A percentile compares a stretch with the other conserved stretches of the same genome.
Conservation (phyloP, 352 stramenopile species). For the Globisporangium viniferum region DNA sequence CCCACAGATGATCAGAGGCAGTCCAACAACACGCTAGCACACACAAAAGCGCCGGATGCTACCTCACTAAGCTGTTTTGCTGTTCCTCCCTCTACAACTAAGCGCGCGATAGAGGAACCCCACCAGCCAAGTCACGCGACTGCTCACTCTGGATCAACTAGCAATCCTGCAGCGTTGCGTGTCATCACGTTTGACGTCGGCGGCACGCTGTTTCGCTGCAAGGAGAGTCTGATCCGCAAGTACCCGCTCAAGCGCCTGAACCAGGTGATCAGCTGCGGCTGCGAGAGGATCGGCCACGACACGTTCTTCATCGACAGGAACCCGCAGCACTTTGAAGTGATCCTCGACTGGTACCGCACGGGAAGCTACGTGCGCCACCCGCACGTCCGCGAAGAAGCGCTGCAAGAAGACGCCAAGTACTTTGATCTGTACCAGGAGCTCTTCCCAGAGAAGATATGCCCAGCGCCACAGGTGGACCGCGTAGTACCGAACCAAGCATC, state of each 20-base stretch:
- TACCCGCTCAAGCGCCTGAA: slow-evolving; percentile 57
- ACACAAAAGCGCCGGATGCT: no score
- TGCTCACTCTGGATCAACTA: not conserved
- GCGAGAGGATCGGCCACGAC: slow-evolving; percentile 36
- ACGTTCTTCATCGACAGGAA: slow-evolving; percentile 77
- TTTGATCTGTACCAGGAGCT: slow-evolving; percentile 67
- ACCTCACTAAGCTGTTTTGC: no score
- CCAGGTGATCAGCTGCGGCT: slow-evolving; percentile 58
- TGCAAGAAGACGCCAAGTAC: slow-evolving; percentile 61
- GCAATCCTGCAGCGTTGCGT: slow-evolving; percentile 1
- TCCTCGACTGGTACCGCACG: slow-evolving; percentile 77
- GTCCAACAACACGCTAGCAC: no score
- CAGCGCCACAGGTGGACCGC: not conserved
- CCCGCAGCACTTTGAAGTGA: slow-evolving; percentile 62
- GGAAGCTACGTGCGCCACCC: slow-evolving; percentile 38
- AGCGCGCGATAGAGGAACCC: not conserved
- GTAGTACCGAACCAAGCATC: not conserved
- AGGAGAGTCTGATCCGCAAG: slow-evolving; percentile 57
- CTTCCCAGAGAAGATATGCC: slow-evolving; percentile 24
- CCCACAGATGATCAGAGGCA: no score
- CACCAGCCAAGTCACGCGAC: not conserved
- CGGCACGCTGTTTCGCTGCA: slow-evolving; percentile 66
- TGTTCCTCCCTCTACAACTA: not conserved
- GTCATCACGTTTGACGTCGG: slow-evolving; percentile 62
- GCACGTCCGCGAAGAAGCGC: slow-evolving; percentile 38